Evolutionary conservation across 129 eudicot species (phyloP).

Genomic region (Arctium lappa): DNA sequence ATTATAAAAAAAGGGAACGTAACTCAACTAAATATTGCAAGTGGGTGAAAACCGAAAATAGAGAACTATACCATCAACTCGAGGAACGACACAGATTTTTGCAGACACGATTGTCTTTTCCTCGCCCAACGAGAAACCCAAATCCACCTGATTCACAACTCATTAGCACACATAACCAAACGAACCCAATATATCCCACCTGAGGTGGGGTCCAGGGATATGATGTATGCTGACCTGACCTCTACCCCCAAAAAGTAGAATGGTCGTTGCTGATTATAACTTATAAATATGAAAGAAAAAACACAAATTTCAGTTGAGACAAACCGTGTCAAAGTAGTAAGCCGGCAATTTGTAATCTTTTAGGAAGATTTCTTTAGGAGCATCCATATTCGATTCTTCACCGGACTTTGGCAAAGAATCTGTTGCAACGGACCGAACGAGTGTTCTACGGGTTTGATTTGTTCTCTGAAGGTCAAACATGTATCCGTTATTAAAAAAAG

Average conservation of each 20-base stretch:
- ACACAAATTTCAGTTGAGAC: neutral
- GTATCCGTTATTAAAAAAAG: neutral
- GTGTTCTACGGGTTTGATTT: constrained; percentile 39
- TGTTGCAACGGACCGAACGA: constrained; percentile 74
- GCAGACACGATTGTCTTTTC: constrained; percentile 74
- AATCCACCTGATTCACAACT: constrained; percentile 61
- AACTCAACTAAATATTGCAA: neutral
- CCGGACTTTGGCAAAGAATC: constrained; percentile 47
- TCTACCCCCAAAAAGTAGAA: neutral
- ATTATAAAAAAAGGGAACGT: neutral
- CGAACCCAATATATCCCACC: neutral
- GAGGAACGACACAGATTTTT: constrained; percentile 60
- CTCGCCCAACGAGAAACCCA: constrained; percentile 74
- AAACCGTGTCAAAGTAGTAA: constrained; percentile 85
- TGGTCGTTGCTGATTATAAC: neutral
- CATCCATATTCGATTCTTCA: constrained; percentile 71
- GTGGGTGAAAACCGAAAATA: neutral
- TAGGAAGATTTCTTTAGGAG: constrained; percentile 81
- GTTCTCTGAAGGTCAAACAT: constrained; percentile 33
- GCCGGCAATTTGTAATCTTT: constrained; percentile 93
- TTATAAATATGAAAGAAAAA: neutral
- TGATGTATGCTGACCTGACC: neutral
- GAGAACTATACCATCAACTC: constrained; percentile 58
- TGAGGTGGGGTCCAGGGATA: neutral
- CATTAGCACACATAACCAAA: neutral